These are phyloP conservation scores for Blastocystis sp. DNA, from an alignment of 352 stramenopile genomes.

Conservation along the genomic window DNA sequence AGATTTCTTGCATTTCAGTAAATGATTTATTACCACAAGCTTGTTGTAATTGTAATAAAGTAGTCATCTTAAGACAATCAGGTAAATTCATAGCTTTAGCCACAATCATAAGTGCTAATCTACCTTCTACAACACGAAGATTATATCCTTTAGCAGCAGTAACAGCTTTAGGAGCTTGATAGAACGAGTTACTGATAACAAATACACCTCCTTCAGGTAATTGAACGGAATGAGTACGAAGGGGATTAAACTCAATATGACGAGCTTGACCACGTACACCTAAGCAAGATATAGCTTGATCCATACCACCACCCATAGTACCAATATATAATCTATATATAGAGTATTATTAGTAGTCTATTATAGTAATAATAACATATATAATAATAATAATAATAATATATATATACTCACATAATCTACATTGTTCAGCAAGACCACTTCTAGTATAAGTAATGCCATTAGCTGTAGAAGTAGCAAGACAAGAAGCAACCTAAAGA, in stretches of 20 bases:
- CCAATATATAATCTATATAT: constrained; percentile 45
- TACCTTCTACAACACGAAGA: constrained; percentile 57
- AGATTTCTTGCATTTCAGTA: constrained; percentile 43
- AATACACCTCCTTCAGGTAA: constrained; percentile 48
- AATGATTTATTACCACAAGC: constrained; percentile 36
- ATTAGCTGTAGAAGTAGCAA: constrained; percentile 44
- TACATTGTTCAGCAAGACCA: constrained; percentile 50
- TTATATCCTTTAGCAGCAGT: constrained; percentile 52
- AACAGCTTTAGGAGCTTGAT: constrained; percentile 55
- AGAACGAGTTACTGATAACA: constrained; percentile 55
- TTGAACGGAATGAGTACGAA: constrained; percentile 40
- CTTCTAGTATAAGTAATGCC: constrained; percentile 37
- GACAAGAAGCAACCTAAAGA: constrained; percentile 46
- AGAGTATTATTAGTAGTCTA: too few species aligned
- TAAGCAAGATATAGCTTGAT: constrained; percentile 55
- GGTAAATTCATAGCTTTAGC: constrained; percentile 45
- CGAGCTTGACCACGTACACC: constrained; percentile 46
- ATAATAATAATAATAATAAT: too few species aligned
- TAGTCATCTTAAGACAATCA: constrained; percentile 45
- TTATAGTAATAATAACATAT: too few species aligned
- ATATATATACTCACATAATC: constrained; percentile 44
- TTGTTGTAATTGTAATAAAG: constrained; percentile 43
- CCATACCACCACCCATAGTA: constrained; percentile 60
- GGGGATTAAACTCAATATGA: constrained; percentile 51
- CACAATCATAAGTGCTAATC: constrained; percentile 53